Percentiles rank a stretch among this genome's conserved stretches.
These are phyloP conservation scores for Echites panduratus DNA, from an alignment of 257 asterid species.

Conservation along the genomic window DNA sequence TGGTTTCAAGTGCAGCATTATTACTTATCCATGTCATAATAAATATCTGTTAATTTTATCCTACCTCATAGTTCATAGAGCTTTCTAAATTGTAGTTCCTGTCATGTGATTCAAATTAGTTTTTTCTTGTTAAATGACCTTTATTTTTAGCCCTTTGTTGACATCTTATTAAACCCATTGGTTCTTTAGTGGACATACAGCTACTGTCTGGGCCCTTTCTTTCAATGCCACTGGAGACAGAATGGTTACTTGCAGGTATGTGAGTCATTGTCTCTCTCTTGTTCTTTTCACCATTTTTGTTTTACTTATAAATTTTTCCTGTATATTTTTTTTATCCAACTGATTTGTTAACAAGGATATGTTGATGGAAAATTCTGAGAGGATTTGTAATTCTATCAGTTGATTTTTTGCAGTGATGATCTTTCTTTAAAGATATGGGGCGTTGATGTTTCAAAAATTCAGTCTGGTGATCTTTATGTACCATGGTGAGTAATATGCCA, in stretches of 20 bases:
- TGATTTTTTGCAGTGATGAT: conserved; percentile 64
- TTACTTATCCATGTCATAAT: background rate
- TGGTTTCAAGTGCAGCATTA: background rate
- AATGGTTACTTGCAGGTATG: conserved; percentile 96
- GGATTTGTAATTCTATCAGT: background rate
- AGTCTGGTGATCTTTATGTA: conserved; percentile 43
- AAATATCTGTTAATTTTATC: background rate
- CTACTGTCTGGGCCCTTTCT: conserved; percentile 90
- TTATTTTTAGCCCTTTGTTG: background rate
- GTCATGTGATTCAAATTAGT: background rate
- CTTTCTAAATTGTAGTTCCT: background rate
- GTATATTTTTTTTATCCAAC: background rate
- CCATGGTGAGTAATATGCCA: conserved; percentile 61
- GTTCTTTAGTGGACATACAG: conserved; percentile 66
- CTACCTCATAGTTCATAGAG: background rate
- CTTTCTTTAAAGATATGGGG: conserved; percentile 86
- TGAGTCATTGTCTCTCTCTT: conserved; percentile 7
- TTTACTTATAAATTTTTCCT: background rate
- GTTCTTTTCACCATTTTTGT: background rate
- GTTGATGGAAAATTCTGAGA: background rate
- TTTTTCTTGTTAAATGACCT: background rate
- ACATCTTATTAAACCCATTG: conserved; percentile 11
- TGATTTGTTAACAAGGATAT: conserved; percentile 4
- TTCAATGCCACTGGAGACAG: conserved; percentile 64
- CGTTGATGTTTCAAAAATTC: conserved; percentile 35